These are phyloP conservation scores for Neoboletus subvelutipes DNA, from an alignment of 768 basidiomycete genomes.

Conservation along the genomic window DNA sequence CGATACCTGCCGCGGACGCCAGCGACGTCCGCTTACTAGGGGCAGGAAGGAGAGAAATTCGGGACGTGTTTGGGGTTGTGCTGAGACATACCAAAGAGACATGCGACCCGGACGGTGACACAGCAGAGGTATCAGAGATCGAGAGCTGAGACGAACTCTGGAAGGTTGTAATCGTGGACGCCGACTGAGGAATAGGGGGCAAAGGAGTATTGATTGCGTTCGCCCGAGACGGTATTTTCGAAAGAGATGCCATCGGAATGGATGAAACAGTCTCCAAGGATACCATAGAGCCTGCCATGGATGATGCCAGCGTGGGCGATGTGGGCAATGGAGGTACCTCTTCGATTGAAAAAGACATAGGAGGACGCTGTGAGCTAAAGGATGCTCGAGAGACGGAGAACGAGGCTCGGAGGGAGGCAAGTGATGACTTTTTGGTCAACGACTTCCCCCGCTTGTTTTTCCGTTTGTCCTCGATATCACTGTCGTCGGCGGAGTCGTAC, in stretches of 20 bases:
- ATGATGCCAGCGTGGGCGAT: slow-evolving; percentile 21
- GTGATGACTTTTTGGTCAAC: slow-evolving; percentile 30
- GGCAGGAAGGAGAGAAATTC: slow-evolving; percentile 25
- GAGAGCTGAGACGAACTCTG: slow-evolving; percentile 24
- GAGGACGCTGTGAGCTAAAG: slow-evolving; percentile 29
- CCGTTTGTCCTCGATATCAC: slow-evolving; percentile 20
- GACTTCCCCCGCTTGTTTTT: slow-evolving; percentile 18
- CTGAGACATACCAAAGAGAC: slow-evolving; percentile 10
- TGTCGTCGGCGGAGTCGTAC: slow-evolving; percentile 24
- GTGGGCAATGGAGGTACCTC: slow-evolving; percentile 30
- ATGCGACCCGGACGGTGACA: slow-evolving; percentile 22
- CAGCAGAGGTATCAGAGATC: slow-evolving; percentile 4
- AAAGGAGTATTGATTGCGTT: slow-evolving; percentile 8
- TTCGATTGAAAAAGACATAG: slow-evolving; percentile 15
- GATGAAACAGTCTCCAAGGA: not conserved
- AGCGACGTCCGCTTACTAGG: slow-evolving; percentile 29
- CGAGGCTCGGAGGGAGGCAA: slow-evolving; percentile 31
- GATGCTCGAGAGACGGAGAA: slow-evolving; percentile 32
- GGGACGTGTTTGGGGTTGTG: slow-evolving; percentile 14
- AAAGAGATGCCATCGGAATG: slow-evolving; percentile 12
- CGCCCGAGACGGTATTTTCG: slow-evolving; percentile 24
- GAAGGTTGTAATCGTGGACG: slow-evolving; percentile 27
- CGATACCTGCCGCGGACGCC: slow-evolving; percentile 25
- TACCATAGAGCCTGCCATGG: not conserved
- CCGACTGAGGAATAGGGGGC: slow-evolving; percentile 33